Conservation (phyloP, 495 filamentous ascomycete species). For the Beverwykella pulmonaria region DNA sequence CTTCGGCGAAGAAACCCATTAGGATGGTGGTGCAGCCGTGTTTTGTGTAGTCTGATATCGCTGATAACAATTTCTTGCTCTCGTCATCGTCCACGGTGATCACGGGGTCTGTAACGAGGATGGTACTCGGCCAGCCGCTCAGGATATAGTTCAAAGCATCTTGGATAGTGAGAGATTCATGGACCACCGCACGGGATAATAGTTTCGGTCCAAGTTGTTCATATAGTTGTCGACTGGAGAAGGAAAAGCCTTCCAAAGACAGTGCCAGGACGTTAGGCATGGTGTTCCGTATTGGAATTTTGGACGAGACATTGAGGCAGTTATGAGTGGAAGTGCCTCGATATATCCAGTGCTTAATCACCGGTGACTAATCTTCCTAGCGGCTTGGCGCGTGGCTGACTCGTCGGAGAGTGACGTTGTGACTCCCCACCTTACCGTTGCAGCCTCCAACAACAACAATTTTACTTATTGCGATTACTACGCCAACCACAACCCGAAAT, state of each 20-base stretch:
- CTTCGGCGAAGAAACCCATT: slow-evolving; percentile 30
- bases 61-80: slow-evolving; percentile 18
- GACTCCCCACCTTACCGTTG: slow-evolving; percentile 31
- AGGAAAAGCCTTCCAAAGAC: slow-evolving; percentile 36
- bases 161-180: slow-evolving; percentile 30
- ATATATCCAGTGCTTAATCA: no score
- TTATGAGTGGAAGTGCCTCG: background rate
- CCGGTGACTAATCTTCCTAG: background rate
- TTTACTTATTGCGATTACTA: background rate
- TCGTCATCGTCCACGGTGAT: slow-evolving; percentile 15
- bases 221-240: slow-evolving; percentile 35
- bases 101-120: slow-evolving; percentile 31
- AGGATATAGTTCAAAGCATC: slow-evolving; percentile 33
- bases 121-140: slow-evolving; percentile 31
- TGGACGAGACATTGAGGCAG: background rate
- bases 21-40: slow-evolving; percentile 32
- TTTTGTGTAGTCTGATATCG: slow-evolving; percentile 25
- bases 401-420: slow-evolving; percentile 28
- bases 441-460: slow-evolving; percentile 9
- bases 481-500: background rate
- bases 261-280: slow-evolving; percentile 35
- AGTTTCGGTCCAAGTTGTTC: slow-evolving; percentile 32
- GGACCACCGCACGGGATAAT: slow-evolving; percentile 25
- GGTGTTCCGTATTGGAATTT: background rate
- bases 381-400: slow-evolving; percentile 23